Evolutionary conservation across 495 filamentous ascomycete genomes (phyloP).

Genomic region (Penicillium dipodomyicola): DNA sequence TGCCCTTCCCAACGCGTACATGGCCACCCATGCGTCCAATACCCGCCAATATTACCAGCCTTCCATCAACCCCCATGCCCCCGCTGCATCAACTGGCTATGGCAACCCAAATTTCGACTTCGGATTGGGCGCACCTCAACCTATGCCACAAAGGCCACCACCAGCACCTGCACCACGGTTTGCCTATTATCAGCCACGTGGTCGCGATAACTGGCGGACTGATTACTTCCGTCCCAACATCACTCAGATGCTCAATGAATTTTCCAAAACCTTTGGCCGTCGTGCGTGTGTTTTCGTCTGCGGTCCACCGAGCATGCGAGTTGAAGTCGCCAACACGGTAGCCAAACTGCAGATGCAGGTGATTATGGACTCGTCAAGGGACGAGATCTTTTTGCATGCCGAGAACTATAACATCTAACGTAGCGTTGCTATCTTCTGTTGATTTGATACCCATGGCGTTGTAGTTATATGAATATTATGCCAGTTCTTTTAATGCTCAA

Average conservation of each 20-base stretch:
- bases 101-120: conserved; percentile 32
- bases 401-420: conserved; percentile 85
- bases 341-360: conserved; percentile 80
- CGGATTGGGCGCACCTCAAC: conserved; percentile 23
- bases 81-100: neutral
- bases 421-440: conserved; percentile 13
- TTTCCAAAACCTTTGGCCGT: conserved; percentile 75
- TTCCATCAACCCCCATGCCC: conserved; percentile 11
- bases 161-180: conserved; percentile 77
- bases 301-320: conserved; percentile 80
- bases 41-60: conserved; percentile 21
- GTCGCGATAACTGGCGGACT: conserved; percentile 79
- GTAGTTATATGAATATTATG: neutral
- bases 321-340: conserved; percentile 80
- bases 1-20: conserved; percentile 62
- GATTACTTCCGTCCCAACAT: conserved; percentile 93
- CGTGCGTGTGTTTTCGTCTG: conserved; percentile 93
- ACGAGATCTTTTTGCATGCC: conserved; percentile 92
- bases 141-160: conserved; percentile 16
- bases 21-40: conserved; percentile 16
- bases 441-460: conserved; percentile 22
- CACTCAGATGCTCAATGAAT: conserved; percentile 75
- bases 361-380: conserved; percentile 68
- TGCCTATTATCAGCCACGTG: conserved; percentile 67
- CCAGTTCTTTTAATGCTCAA: neutral